Evolutionary conservation across 768 basidiomycete genomes (phyloP), one percentile per base, ranked within the genome.

Genomic region (Boletellus emodensis): DNA sequence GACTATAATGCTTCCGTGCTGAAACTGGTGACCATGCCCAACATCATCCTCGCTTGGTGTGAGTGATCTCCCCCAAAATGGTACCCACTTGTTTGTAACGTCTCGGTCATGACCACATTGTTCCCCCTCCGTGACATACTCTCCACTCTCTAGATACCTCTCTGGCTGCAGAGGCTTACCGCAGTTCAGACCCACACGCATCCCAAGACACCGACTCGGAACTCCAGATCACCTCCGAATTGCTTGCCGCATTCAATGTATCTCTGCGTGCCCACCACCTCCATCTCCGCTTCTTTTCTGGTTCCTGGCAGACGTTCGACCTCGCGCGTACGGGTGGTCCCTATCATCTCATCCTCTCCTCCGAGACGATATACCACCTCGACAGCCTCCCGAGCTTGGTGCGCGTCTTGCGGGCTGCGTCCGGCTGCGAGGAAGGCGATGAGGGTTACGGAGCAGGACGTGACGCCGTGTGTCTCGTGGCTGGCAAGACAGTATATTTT

Each of bases 401-500:
- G 18, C 58, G 68, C 33, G 64, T 87, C 17, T 60, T 90, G 64
- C 68, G 70, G 44, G 51, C 61, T 0, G 73, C 78, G 12, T 73
- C 72, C 48, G 37, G 53, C 6, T 46, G 35, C 5, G 7, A 10
- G 38, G 24, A 44, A 4, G 30, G 8, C 8, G 10, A 30, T 30
- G 30, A 7, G 3, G 30, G n/a, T n/a, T 20, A 13, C 32, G 40
- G 4, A 24, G 24, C 3, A 3, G 37, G 30, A n/a, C 40, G 53
- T 12, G 37, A 17, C 6, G 68, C 65, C 55, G 40, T 75, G 6
- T 90, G 86, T 57, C 79, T 96, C 9, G 86, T 96, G 3, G 94
- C 93, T 2, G 90, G 89, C 1, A 98, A 97, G 67, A 78, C 92
- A 13, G 68, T 97, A 17, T 97, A 97, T 65, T 97, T 98, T 65